Conservation (phyloP, 768 basidiomycete species). For the Saitozyma sp. region DNA sequence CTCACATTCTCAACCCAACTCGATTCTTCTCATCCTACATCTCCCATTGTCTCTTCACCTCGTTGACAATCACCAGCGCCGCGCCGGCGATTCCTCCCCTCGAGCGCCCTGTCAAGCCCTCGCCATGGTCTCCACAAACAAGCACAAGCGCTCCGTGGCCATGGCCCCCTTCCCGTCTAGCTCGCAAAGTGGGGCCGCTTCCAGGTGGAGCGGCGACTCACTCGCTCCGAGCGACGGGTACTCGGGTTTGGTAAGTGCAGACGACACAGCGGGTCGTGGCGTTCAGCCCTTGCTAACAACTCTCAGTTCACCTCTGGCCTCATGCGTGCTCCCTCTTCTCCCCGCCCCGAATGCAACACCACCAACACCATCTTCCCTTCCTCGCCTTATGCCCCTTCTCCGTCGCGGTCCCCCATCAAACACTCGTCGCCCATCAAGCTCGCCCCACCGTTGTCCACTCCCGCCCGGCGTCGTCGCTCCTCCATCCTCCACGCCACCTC, state of each 20-base stretch:
- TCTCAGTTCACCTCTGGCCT: constrained; percentile 19
- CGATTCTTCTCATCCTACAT: not conserved
- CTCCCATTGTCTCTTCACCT: not conserved
- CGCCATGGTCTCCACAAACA: not conserved
- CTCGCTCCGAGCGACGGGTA: constrained; percentile 37
- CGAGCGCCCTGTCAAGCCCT: not conserved
- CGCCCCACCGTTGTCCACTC: constrained; percentile 1
- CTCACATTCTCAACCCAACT: not conserved
- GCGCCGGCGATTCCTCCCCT: not conserved
- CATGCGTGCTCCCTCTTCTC: constrained; percentile 3
- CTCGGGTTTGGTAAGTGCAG: constrained; percentile 28
- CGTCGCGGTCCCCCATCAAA: constrained; percentile 1
- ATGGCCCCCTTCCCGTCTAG: constrained; percentile 1
- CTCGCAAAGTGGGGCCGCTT: not conserved
- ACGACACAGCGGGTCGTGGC: not conserved
- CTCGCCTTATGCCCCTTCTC: not conserved
- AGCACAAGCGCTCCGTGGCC: not conserved
- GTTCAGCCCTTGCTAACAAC: constrained; percentile 16
- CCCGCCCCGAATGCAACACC: not conserved
- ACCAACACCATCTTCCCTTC: not conserved
- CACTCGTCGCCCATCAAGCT: constrained; percentile 1
- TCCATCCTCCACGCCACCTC: constrained; percentile 18
- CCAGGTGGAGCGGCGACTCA: constrained; percentile 28
- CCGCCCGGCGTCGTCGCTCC: constrained; percentile 15
- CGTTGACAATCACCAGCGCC: not conserved